These are phyloP conservation scores for Drosera spatulata DNA, from an alignment of 179 eudicot genomes.

Conservation along the genomic window DNA sequence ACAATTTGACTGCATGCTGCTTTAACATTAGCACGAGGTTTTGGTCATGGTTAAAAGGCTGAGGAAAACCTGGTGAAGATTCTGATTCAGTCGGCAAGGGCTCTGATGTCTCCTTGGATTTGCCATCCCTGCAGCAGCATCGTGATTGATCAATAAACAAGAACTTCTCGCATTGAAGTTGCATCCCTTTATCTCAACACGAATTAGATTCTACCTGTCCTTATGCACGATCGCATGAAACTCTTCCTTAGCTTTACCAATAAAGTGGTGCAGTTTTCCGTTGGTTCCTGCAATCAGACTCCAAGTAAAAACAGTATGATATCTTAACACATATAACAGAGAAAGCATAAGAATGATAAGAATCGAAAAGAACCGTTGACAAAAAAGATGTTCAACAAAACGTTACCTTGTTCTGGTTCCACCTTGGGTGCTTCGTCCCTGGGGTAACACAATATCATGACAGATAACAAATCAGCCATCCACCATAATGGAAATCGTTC, in stretches of 20 bases:
- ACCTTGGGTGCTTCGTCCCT: neutral
- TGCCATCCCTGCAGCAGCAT: neutral
- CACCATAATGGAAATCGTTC: neutral
- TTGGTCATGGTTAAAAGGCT: neutral
- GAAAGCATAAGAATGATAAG: neutral
- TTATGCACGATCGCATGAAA: neutral
- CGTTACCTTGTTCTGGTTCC: neutral
- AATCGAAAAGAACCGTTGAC: too few species aligned
- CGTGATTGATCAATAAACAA: neutral
- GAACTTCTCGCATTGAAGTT: neutral
- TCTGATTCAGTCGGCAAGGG: neutral
- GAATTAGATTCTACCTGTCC: neutral
- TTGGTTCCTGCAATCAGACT: neutral
- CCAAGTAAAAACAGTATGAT: too few species aligned
- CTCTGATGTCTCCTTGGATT: neutral
- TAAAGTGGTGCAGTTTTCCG: too few species aligned
- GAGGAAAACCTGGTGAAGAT: neutral
- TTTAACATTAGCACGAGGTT: too few species aligned
- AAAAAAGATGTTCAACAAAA: neutral
- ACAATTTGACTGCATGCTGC: too few species aligned
- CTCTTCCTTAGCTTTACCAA: neutral
- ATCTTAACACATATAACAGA: too few species aligned
- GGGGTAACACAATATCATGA: neutral
- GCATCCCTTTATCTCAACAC: neutral
- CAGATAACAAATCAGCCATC: neutral